Conservation (phyloP, 164 flowering plant genomes). For the Chloranthus sessilifolius region DNA sequence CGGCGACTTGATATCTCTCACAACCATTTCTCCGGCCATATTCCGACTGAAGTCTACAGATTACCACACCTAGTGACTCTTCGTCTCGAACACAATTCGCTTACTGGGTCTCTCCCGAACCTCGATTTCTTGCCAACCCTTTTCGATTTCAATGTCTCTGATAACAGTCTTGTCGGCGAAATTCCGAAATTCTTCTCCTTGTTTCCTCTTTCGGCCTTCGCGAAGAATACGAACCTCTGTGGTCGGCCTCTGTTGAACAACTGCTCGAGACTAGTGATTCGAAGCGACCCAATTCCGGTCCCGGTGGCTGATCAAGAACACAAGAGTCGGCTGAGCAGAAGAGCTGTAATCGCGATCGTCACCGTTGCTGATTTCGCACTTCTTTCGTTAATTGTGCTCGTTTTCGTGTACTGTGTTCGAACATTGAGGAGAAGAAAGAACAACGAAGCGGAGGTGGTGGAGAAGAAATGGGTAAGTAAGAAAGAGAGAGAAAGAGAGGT, state of each 20-base stretch:
- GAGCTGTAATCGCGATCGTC: conserved; percentile 14
- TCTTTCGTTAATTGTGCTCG: conserved; percentile 7
- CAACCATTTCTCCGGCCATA: conserved; percentile 29
- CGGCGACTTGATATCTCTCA: conserved; percentile 39
- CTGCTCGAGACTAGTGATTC: conserved; percentile 11
- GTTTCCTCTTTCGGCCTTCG: conserved; percentile 29
- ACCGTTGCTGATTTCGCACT: conserved; percentile 11
- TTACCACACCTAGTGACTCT: conserved; percentile 35
- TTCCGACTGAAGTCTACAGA: conserved; percentile 26
- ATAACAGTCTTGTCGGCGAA: conserved; percentile 32
- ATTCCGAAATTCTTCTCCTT: conserved; percentile 25
- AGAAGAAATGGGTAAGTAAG: background rate
- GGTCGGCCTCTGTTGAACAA: conserved; percentile 31
- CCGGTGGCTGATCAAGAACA: conserved; percentile 4
- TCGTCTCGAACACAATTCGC: conserved; percentile 34
- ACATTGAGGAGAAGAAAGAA: conserved; percentile 4
- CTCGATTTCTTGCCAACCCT: conserved; percentile 10
- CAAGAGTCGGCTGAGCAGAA: background rate
- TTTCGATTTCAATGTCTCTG: conserved; percentile 39
- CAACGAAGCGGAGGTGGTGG: background rate
- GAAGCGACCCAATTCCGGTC: conserved; percentile 17
- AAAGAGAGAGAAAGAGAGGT: conserved; percentile 7
- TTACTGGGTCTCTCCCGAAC: conserved; percentile 19
- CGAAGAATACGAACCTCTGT: conserved; percentile 35
- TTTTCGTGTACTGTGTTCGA: conserved; percentile 19